A percentile compares a stretch with the other conserved stretches of the same genome.
Conservation (phyloP, 768 basidiomycete genomes). For the Mycena belliarum region DNA sequence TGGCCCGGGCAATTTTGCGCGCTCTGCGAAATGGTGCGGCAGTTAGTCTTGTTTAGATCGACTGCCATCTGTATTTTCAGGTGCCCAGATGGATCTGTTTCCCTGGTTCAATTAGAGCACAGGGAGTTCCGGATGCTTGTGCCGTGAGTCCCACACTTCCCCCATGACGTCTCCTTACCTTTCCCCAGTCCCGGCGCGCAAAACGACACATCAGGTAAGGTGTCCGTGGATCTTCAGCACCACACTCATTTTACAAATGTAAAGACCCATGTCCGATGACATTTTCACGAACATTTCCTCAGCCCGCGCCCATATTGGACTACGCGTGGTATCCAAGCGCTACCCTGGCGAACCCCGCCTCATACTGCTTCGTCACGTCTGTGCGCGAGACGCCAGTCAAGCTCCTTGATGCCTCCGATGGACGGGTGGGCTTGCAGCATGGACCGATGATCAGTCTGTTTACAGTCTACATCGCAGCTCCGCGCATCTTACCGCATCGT, state of each 20-base stretch:
- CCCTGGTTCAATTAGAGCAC: slow-evolving; percentile 74
- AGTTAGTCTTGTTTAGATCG: too few species aligned
- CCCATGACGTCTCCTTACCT: neutral
- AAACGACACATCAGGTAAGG: slow-evolving; percentile 2
- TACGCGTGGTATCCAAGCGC: slow-evolving; percentile 87
- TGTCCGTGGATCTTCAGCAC: too few species aligned
- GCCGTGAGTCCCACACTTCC: slow-evolving; percentile 40
- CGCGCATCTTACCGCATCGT: slow-evolving; percentile 91
- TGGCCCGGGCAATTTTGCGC: slow-evolving; percentile 48
- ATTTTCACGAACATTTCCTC: slow-evolving; percentile 32
- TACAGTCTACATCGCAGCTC: slow-evolving; percentile 48
- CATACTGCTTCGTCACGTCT: slow-evolving; percentile 83
- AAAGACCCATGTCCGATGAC: too few species aligned
- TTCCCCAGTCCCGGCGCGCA: neutral
- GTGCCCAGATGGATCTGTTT: slow-evolving; percentile 72
- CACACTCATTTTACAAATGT: too few species aligned
- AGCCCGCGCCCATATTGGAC: slow-evolving; percentile 75
- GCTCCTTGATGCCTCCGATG: slow-evolving; percentile 77
- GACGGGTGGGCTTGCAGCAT: slow-evolving; percentile 51
- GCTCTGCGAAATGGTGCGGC: slow-evolving; percentile 55
- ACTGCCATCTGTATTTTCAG: slow-evolving; percentile 35
- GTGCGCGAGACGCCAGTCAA: slow-evolving; percentile 86
- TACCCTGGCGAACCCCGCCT: slow-evolving; percentile 50
- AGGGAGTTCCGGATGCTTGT: slow-evolving; percentile 57
- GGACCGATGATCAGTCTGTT: neutral